Percentiles rank a stretch among this genome's conserved stretches.
Conservation (phyloP, 1,284 basidiomycete species). For the Tremellales sp. region DNA sequence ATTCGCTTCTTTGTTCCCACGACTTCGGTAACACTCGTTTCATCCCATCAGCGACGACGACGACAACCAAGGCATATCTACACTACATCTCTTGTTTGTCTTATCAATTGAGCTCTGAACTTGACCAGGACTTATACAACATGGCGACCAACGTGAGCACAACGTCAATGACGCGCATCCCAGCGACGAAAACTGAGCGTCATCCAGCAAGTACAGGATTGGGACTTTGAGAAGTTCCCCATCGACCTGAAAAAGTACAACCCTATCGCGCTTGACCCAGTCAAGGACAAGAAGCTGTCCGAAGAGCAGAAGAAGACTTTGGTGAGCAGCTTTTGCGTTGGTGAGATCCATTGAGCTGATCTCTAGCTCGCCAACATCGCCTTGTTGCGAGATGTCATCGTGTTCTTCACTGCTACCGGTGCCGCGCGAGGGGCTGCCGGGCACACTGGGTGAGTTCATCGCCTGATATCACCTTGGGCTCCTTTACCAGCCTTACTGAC, state of each 20-base stretch:
- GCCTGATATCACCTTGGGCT: background rate
- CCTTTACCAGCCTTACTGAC: constrained; percentile 5
- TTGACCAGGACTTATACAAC: too few relatives aligned
- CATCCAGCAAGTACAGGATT: constrained; percentile 24
- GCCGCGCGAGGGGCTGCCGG: constrained; percentile 74
- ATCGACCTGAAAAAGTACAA: constrained; percentile 71
- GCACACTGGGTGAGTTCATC: constrained; percentile 54
- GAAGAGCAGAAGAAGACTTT: constrained; percentile 59
- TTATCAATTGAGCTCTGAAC: too few relatives aligned
- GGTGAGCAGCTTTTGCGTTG: constrained; percentile 7
- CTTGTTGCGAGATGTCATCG: constrained; percentile 72
- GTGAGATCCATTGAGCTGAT: background rate
- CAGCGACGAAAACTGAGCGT: too few relatives aligned
- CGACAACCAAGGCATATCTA: too few relatives aligned
- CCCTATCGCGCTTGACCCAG: constrained; percentile 66
- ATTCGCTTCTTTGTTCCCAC: too few relatives aligned
- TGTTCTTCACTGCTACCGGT: constrained; percentile 74
- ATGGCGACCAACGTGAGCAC: too few relatives aligned
- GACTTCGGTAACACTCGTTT: too few relatives aligned
- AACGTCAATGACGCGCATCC: too few relatives aligned
- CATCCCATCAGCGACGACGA: too few relatives aligned
- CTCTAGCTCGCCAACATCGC: constrained; percentile 61
- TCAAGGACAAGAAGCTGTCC: constrained; percentile 57
- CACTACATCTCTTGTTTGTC: too few relatives aligned
- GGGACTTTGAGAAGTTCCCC: constrained; percentile 54